A percentile compares a stretch with the other conserved stretches of the same genome.
phyloP scores from a whole-genome alignment of 257 asterid species.

The Knoxia roxburghii region DNA sequence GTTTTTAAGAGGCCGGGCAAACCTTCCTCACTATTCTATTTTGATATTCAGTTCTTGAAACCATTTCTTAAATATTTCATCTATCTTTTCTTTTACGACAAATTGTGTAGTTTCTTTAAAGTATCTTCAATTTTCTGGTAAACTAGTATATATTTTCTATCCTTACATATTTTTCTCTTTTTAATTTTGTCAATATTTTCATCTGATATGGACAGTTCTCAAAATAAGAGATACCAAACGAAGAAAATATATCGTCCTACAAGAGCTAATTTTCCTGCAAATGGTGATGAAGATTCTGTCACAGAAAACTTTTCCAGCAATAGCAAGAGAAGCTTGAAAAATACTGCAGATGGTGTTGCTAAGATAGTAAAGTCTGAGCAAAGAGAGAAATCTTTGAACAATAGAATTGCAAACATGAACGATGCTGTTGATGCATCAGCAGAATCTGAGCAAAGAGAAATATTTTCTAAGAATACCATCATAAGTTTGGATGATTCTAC shows the following conservation, averaged over 20 bases:
- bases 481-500: conserved; percentile 29
- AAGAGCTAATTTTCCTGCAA: conserved; percentile 32
- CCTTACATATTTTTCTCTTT: conserved; percentile 3
- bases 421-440: conserved; percentile 25
- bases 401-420: conserved; percentile 22
- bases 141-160: background rate
- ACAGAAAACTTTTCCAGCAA: conserved; percentile 28
- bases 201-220: conserved; percentile 48
- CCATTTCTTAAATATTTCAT: background rate
- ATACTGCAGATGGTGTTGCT: conserved; percentile 27
- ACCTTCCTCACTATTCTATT: background rate
- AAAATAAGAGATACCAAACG: conserved; percentile 48
- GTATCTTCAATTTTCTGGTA: background rate
- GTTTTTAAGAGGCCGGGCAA: background rate
- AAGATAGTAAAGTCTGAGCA: conserved; percentile 24
- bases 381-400: conserved; percentile 27
- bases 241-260: conserved; percentile 52
- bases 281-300: conserved; percentile 36
- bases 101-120: background rate
- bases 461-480: conserved; percentile 15
- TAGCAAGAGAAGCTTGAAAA: conserved; percentile 24
- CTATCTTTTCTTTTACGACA: background rate
- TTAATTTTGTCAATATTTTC: conserved; percentile 12
- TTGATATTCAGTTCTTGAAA: background rate
- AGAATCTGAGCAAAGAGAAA: conserved; percentile 13